Evolutionary conservation across 495 filamentous ascomycete genomes (phyloP).

Genomic region (Penicillium crystallinum): DNA sequence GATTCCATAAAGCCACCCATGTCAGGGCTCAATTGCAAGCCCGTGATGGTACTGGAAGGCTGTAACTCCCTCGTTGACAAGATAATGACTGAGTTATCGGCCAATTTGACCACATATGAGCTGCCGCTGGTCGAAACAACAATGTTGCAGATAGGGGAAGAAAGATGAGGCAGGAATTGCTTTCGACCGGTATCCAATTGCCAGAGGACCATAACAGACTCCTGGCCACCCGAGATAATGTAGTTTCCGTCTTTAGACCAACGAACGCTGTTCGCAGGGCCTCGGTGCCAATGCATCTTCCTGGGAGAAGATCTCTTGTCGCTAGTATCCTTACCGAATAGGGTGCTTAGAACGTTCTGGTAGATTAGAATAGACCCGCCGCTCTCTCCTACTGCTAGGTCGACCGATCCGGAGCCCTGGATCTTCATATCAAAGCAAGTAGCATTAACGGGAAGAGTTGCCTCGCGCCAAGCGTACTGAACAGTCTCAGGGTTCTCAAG

Average conservation of each 20-base stretch:
- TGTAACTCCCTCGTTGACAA: slow-evolving; percentile 82
- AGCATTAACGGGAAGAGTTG: slow-evolving; percentile 31
- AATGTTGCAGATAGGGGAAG: slow-evolving; percentile 74
- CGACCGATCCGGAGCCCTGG: slow-evolving; percentile 37
- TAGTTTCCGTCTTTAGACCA: slow-evolving; percentile 97
- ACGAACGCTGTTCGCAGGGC: slow-evolving; percentile 70
- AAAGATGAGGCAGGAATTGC: slow-evolving; percentile 82
- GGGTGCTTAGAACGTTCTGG: slow-evolving; percentile 59
- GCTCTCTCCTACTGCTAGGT: slow-evolving; percentile 70
- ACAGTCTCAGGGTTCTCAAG: slow-evolving; percentile 14
- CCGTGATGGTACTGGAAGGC: slow-evolving; percentile 73
- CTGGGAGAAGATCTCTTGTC: slow-evolving; percentile 40
- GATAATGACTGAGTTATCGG: slow-evolving; percentile 85
- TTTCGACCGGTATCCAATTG: slow-evolving; percentile 80
- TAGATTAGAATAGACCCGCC: slow-evolving; percentile 75
- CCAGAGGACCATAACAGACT: slow-evolving; percentile 92
- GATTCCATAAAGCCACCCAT: slow-evolving; percentile 8
- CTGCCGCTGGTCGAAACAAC: slow-evolving; percentile 73
- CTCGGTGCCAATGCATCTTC: slow-evolving; percentile 87
- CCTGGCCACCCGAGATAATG: slow-evolving; percentile 83
- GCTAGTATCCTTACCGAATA: slow-evolving; percentile 37
- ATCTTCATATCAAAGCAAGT: slow-evolving; percentile 32
- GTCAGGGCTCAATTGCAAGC: slow-evolving; percentile 59
- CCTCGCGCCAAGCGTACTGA: slow-evolving; percentile 49
- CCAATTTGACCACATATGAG: slow-evolving; percentile 75